Evolutionary conservation across 106 monocot species (phyloP).

Genomic region (Triglochin maritima): DNA sequence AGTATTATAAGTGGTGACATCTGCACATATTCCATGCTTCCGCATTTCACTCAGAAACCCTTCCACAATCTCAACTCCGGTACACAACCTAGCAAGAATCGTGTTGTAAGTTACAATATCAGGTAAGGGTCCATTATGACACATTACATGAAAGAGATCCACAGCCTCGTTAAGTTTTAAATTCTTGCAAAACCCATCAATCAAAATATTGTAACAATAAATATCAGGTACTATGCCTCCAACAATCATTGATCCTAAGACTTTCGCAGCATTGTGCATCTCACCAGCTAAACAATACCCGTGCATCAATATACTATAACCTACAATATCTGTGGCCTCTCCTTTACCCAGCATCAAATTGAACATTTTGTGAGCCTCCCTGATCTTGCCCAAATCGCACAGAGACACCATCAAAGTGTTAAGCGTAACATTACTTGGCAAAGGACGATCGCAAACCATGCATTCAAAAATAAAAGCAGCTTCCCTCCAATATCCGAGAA

Average conservation of each 20-base stretch:
- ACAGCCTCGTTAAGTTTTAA: constrained; percentile 3
- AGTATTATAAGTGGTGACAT: constrained; percentile 6
- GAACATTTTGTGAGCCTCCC: constrained; percentile 20
- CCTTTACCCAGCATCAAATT: constrained; percentile 13
- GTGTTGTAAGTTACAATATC: constrained; percentile 9
- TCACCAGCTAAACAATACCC: constrained; percentile 11
- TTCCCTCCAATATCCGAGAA: neutral
- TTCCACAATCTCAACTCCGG: neutral
- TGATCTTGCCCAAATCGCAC: constrained; percentile 6
- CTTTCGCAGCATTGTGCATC: neutral
- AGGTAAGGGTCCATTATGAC: neutral
- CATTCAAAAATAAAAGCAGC: neutral
- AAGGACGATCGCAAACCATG: constrained; percentile 2
- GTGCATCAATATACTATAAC: constrained; percentile 9
- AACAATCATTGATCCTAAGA: constrained; percentile 10
- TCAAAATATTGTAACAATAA: constrained; percentile 3
- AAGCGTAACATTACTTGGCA: constrained; percentile 9
- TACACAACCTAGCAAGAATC: neutral
- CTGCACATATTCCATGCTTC: neutral
- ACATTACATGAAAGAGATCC: neutral
- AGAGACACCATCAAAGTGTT: constrained; percentile 18
- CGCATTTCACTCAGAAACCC: neutral
- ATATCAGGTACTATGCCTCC: constrained; percentile 3
- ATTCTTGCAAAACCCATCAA: constrained; percentile 1
- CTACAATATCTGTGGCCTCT: constrained; percentile 3